Evolutionary conservation across 1,284 basidiomycete genomes (phyloP).

Genomic region (Tremellales sp.): DNA sequence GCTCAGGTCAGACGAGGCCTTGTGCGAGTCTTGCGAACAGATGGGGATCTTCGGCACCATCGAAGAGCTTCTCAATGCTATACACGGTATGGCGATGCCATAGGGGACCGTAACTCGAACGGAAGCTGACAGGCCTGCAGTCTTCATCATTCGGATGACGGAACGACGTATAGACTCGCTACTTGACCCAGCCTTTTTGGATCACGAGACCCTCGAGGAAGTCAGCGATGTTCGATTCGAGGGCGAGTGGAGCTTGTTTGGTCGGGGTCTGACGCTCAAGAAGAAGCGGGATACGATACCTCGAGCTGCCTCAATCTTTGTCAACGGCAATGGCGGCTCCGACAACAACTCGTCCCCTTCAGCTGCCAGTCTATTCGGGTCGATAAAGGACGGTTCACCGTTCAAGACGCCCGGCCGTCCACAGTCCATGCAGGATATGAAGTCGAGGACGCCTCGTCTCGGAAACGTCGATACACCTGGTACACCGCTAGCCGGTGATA

Average conservation of each 20-base stretch:
- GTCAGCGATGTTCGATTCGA: slow-evolving; percentile 86
- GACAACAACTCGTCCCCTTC: slow-evolving; percentile 11
- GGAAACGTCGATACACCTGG: slow-evolving; percentile 2
- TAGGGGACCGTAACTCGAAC: background rate
- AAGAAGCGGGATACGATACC: slow-evolving; percentile 57
- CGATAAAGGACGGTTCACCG: slow-evolving; percentile 13
- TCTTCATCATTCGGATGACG: slow-evolving; percentile 89
- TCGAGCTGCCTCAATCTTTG: slow-evolving; percentile 42
- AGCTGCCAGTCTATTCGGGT: slow-evolving; percentile 13
- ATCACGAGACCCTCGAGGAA: slow-evolving; percentile 72
- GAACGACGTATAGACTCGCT: slow-evolving; percentile 84
- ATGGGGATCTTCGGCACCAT: slow-evolving; percentile 58
- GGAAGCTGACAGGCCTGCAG: slow-evolving; percentile 51
- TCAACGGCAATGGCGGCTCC: slow-evolving; percentile 16
- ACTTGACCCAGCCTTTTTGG: slow-evolving; percentile 77
- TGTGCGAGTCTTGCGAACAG: slow-evolving; percentile 70
- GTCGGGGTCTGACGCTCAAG: slow-evolving; percentile 60
- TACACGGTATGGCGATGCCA: slow-evolving; percentile 63
- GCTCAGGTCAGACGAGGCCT: slow-evolving; percentile 72
- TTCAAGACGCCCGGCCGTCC: slow-evolving; percentile 14
- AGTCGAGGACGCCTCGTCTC: background rate
- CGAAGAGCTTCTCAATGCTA: slow-evolving; percentile 82
- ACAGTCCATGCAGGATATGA: slow-evolving; percentile 32
- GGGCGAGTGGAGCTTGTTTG: slow-evolving; percentile 88
- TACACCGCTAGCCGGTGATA: background rate